Evolutionary conservation across 1,139 yeast genomes (phyloP).

Genomic region (Pichia norvegensis): DNA sequence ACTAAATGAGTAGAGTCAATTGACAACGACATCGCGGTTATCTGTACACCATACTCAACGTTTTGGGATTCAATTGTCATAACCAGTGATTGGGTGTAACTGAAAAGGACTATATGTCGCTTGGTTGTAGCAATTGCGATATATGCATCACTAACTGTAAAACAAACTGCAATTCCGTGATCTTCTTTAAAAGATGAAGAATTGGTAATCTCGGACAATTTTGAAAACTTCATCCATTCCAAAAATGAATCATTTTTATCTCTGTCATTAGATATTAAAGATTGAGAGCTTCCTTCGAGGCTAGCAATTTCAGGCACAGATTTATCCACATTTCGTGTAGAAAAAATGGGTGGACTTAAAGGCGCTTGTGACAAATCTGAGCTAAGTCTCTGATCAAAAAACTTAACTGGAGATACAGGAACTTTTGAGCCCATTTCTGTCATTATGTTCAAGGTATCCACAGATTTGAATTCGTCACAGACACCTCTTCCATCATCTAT

Average conservation of each 20-base stretch:
- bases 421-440: not conserved
- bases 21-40: constrained; percentile 32
- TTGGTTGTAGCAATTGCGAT: constrained; percentile 57
- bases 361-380: constrained; percentile 5
- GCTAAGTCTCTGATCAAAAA: constrained; percentile 13
- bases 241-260: not conserved
- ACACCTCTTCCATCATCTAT: no score
- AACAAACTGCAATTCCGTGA: constrained; percentile 44
- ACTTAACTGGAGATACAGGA: not conserved
- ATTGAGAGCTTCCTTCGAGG: not conserved
- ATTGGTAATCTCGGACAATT: constrained; percentile 33
- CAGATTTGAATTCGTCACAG: no score
- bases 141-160: constrained; percentile 40
- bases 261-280: not conserved
- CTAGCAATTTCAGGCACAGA: not conserved
- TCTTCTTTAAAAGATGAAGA: constrained; percentile 31
- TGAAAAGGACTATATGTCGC: constrained; percentile 55
- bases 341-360: not conserved
- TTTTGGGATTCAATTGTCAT: constrained; percentile 15
- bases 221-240: constrained; percentile 37
- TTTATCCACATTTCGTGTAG: not conserved
- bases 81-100: constrained; percentile 43
- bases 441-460: not conserved
- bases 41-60: constrained; percentile 19
- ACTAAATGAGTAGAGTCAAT: constrained; percentile 45